Percentiles rank a stretch among this genome's conserved stretches.
Evolutionary conservation across 2,329 filamentous ascomycete genomes (phyloP).

Genomic region (Penicillium corylophilum): DNA sequence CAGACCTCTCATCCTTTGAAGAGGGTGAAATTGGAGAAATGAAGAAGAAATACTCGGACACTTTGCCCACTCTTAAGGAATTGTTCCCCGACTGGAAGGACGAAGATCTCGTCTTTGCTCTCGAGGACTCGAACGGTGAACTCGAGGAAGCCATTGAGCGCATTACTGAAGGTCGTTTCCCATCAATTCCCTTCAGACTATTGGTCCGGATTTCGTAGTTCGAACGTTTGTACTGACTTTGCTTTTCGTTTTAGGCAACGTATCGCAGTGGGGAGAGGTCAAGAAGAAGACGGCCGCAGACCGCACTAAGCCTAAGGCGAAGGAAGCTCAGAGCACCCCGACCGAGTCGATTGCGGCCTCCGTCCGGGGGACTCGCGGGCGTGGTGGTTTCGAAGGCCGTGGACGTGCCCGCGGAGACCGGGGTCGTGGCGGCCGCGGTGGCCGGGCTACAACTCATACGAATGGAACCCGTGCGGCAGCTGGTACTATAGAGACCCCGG

Average conservation of each 20-base stretch:
- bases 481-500: constrained; percentile 23
- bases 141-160: constrained; percentile 51
- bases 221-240: constrained; percentile 11
- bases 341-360: constrained; percentile 36
- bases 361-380: constrained; percentile 45
- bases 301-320: constrained; percentile 46
- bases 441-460: constrained; percentile 42
- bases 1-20: constrained; percentile 64
- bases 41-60: constrained; percentile 81
- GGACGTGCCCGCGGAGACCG: constrained; percentile 50
- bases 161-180: constrained; percentile 49
- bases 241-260: constrained; percentile 40
- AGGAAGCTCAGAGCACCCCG: constrained; percentile 41
- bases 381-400: constrained; percentile 48
- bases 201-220: not conserved
- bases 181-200: not conserved
- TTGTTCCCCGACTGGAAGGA: constrained; percentile 96
- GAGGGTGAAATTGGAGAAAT: constrained; percentile 90
- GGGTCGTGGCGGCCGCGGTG: constrained; percentile 49
- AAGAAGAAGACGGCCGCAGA: constrained; percentile 51
- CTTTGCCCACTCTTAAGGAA: constrained; percentile 80
- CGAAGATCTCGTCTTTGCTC: constrained; percentile 86
- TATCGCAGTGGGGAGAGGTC: constrained; percentile 54
- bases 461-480: constrained; percentile 42
- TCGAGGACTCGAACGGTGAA: constrained; percentile 68